These are phyloP conservation scores for Chlorella vulgaris DNA, from an alignment of 139 green algal genomes.

Conservation along the genomic window DNA sequence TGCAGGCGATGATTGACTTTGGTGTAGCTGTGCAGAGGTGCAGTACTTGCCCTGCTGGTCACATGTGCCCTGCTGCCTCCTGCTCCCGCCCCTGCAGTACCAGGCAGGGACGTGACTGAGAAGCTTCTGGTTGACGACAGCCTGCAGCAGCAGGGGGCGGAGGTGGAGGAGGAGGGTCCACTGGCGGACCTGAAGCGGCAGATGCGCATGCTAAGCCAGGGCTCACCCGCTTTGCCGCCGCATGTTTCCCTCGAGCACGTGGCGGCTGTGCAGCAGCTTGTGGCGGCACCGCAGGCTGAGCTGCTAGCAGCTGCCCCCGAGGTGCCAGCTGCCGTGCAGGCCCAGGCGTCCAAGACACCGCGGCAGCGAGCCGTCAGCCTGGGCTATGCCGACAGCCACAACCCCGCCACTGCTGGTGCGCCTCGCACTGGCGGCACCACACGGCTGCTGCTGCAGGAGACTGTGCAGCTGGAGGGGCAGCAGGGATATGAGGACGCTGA, in stretches of 20 bases:
- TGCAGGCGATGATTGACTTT: too few species aligned
- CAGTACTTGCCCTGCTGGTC: too few species aligned
- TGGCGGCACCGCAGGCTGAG: neutral
- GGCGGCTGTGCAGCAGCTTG: neutral
- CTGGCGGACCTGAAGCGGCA: constrained; percentile 39
- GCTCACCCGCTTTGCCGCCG: neutral
- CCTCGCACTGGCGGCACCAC: constrained; percentile 50
- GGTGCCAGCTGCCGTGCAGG: constrained; percentile 1
- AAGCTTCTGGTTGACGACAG: constrained; percentile 34
- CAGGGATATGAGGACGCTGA: neutral
- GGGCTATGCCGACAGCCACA: constrained; percentile 49
- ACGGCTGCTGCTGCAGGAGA: constrained; percentile 33
- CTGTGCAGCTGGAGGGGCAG: neutral
- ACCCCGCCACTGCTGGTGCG: constrained; percentile 33
- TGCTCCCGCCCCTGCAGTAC: neutral
- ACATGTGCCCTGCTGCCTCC: neutral
- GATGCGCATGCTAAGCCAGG: constrained; percentile 40
- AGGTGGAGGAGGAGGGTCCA: neutral
- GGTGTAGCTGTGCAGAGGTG: too few species aligned
- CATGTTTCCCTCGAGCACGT: neutral
- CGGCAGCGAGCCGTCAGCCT: constrained; percentile 34
- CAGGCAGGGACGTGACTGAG: constrained; percentile 18
- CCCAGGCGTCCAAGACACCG: neutral
- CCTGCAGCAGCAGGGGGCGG: neutral
- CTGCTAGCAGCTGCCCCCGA: neutral